Base-by-base conservation (phyloP, 768 basidiomycete genomes). In the Dioszegia aurantiaca region DNA sequence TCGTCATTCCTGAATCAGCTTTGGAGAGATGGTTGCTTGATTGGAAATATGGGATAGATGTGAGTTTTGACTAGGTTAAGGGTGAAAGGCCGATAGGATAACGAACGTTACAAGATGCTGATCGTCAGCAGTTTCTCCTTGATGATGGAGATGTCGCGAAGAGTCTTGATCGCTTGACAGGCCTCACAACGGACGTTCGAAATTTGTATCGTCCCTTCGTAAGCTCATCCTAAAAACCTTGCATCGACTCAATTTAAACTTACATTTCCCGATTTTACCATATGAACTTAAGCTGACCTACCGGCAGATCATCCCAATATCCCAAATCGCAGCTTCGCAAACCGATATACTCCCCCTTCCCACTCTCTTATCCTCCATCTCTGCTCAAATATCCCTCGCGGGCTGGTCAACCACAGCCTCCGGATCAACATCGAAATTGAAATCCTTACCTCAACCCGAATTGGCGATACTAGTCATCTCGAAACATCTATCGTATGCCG, bases 391-490 rank as follows among this genome's bases (percentile, higher is more conserved):
- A 1, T 58, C 72, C 42, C 61, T 61, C 17, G 65, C 69, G 27
- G 72, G 69, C 6, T 77, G 75, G 75, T 73, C 73, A 0, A n/a
- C n/a, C 42, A 65, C 16, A 47, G 58, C n/a, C 53, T 56, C 12
- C 14, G 33, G 33, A 6, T 14, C 33, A 6, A 14, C 6, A 33
- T 44, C 61, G 21, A 75, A 77, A 56, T 44, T 77, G 6, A 71
- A 66, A 58, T 70, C 69, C 66, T 73, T 92, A 21, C 79, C 89
- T 19, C 90, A 93, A 70, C 88, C 92, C 8, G 79, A 83, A 2
- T 76, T 90, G 19, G 91, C 89, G 69, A 81, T 94, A 28, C 82
- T 95, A 41, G 86, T 98, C 59, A 87, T 92, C n/a, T 82, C 85
- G 14, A 82, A 85, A 68, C 93, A 95, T 69, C 81, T 85, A 3